phyloP scores from a whole-genome alignment of 768 basidiomycete genomes.

The Russula compacta region DNA sequence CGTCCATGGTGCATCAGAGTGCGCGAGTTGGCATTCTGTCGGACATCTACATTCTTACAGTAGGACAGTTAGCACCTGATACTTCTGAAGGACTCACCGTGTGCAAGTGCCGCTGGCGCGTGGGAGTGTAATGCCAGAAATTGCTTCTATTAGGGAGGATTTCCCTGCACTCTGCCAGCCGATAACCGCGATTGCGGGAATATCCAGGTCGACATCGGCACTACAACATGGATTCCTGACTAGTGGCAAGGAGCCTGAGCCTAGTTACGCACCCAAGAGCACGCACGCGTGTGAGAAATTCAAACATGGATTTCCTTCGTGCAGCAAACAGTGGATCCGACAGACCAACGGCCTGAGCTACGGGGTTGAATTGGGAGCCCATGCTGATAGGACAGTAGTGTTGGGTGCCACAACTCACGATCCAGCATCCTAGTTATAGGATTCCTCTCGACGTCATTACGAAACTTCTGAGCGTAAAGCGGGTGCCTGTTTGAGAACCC shows the following conservation, averaged over 20 bases:
- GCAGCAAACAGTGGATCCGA: constrained; percentile 37
- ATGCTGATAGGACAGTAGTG: neutral
- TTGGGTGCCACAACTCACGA: neutral
- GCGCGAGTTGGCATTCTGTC: constrained; percentile 29
- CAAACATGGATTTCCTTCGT: constrained; percentile 39
- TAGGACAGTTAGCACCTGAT: neutral
- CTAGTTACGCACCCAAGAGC: constrained; percentile 43
- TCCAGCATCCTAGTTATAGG: neutral
- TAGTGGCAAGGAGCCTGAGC: constrained; percentile 7
- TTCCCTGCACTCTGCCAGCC: constrained; percentile 71
- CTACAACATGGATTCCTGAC: constrained; percentile 27
- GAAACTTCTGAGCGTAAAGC: neutral
- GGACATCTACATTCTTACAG: constrained; percentile 26
- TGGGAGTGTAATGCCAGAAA: constrained; percentile 63
- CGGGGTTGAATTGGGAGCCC: neutral
- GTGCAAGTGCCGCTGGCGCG: constrained; percentile 69
- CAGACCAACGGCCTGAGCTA: constrained; percentile 37
- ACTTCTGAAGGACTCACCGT: constrained; percentile 32
- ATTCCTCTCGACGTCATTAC: neutral
- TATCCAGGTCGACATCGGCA: constrained; percentile 57
- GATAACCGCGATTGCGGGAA: constrained; percentile 65
- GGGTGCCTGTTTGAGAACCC: neutral
- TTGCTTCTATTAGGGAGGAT: constrained; percentile 69
- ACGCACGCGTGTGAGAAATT: constrained; percentile 51
- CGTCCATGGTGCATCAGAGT: constrained; percentile 25